Base-by-base conservation (phyloP, 1,139 yeast genomes). In the Suhomyces bokatorum region DNA sequence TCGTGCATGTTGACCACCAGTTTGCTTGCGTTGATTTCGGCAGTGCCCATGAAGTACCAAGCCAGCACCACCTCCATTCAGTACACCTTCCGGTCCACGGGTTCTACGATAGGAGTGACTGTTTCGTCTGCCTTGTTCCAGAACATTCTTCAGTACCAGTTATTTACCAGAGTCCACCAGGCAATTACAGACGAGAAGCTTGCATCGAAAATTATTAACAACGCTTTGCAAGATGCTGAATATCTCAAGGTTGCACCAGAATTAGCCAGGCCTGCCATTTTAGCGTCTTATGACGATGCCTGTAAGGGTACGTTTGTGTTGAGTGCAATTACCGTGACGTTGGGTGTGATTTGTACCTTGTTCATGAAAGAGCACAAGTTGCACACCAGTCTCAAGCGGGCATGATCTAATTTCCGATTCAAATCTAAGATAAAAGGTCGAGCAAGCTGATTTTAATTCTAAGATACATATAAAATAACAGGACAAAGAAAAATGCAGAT, bases 351-450 rank as follows among this genome's bases (percentile, higher is more conserved):
- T n/a, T 42, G 56, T 6, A 47, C 56, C 1, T 52, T 58, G 35
- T 57, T 58, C 35, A 60, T 62, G 63, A 54, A 57, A 34, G 66
- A 62, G 48, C 62, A 62, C 39, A 64, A 60, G 40, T 64, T 74
- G 39, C 78, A 72, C 52, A 58, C 70, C 14, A 66, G 63, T 30
- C 54, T 74, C 40, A 57, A 64, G 42, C 66, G 79, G 56, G 71
- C 24, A 20, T 20, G 24, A 20, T 20, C 17, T 17, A 17, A 3
- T 5, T 17, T 17, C 24, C 24, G 8, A 8, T 6, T 20, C 8
- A 20, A 6, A 8, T 2, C 9, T 6, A 20, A 7, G 24, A 20
- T 20, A n/a, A n/a, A n/a, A n/a, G n/a, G n/a, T n/a, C n/a, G n/a
- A n/a, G n/a, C n/a, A n/a, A n/a, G n/a, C n/a, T n/a, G n/a, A n/a